phyloP scores from a whole-genome alignment of 768 basidiomycete species.

The Exsudoporus frostii region DNA sequence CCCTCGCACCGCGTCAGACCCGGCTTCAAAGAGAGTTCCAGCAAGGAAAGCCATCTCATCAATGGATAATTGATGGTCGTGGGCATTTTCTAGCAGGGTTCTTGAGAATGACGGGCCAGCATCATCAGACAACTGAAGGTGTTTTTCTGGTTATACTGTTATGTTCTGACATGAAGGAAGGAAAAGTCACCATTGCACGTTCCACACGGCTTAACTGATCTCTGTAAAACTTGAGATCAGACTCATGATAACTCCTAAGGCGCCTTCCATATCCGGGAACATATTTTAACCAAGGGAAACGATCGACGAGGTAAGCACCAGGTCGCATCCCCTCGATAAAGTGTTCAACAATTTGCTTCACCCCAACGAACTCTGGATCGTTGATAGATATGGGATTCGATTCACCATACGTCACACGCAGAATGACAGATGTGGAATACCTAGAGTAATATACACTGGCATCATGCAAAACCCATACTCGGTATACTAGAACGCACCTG shows the following conservation, averaged over 20 bases:
- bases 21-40: constrained; percentile 60
- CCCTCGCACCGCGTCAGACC: constrained; percentile 47
- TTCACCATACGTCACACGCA: constrained; percentile 28
- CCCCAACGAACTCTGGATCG: constrained; percentile 22
- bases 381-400: constrained; percentile 14
- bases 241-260: constrained; percentile 47
- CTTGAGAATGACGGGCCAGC: constrained; percentile 42
- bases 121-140: constrained; percentile 8
- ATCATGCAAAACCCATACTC: background rate
- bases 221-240: constrained; percentile 52
- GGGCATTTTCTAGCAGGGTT: constrained; percentile 49
- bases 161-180: background rate
- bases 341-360: constrained; percentile 19
- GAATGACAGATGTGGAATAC: constrained; percentile 24
- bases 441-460: constrained; percentile 13
- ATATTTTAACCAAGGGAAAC: constrained; percentile 36
- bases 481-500: constrained; percentile 40
- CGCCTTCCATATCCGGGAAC: constrained; percentile 59
- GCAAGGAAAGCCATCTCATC: constrained; percentile 57
- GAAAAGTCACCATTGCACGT: constrained; percentile 36
- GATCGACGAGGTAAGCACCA: constrained; percentile 35
- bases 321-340: constrained; percentile 31
- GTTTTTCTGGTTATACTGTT: background rate
- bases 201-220: constrained; percentile 44
- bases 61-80: constrained; percentile 45